Conservation (phyloP, 2,329 filamentous ascomycete species). For the Penicillium sp. region DNA sequence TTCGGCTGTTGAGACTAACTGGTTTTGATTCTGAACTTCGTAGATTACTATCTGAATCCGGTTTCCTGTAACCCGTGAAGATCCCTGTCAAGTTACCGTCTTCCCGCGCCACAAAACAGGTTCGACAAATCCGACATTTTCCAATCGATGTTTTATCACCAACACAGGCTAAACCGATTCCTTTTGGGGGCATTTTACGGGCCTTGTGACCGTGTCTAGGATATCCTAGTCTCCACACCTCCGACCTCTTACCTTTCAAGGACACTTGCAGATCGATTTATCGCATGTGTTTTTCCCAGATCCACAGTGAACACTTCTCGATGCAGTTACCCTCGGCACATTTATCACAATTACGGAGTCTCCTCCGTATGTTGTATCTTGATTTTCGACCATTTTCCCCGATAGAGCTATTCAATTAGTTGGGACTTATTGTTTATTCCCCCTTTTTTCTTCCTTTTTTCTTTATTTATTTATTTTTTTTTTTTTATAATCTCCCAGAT, state of each 20-base stretch:
- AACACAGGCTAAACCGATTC: conserved; percentile 1
- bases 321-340: neutral
- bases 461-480: too few species aligned
- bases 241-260: neutral
- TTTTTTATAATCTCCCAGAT: neutral
- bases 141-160: conserved; percentile 12
- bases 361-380: neutral
- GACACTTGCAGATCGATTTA: conserved; percentile 2
- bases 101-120: conserved; percentile 16
- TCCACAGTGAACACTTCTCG: neutral
- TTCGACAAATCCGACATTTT: conserved; percentile 10
- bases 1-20: conserved; percentile 34
- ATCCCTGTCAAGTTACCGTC: conserved; percentile 22
- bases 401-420: neutral
- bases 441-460: neutral
- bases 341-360: neutral
- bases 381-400: neutral
- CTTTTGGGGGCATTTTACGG: conserved; percentile 2
- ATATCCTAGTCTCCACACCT: conserved; percentile 9
- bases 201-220: conserved; percentile 12
- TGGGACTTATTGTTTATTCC: neutral
- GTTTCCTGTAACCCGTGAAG: conserved; percentile 42
- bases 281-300: neutral
- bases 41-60: conserved; percentile 50
- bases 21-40: conserved; percentile 27